Base-by-base conservation (phyloP, 208 protist genomes). In the Trypanosoma brucei region DNA sequence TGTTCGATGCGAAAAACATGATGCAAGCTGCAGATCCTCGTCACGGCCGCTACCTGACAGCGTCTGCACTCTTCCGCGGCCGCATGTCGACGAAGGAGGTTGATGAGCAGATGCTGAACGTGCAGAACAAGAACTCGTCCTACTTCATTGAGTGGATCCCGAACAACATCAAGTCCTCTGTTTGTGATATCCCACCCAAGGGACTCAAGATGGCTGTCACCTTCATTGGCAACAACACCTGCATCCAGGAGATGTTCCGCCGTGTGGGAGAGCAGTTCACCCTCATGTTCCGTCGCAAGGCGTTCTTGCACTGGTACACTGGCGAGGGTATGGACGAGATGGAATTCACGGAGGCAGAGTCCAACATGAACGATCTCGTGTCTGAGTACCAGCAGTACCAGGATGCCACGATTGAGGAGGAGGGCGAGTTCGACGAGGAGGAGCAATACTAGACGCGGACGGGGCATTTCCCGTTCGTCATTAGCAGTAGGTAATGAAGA, bases 281-380 rank as follows among this genome's bases (percentile, higher is more conserved):
- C 38, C 80, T 81, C 65, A 99, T 99, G 98, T 99, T 99, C 89
- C 81, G 86, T 64, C 78, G 95, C 68, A 99, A 98, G 84, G 98
- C 98, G 62, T 99, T 99, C 92, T 83, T 99, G 38, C 98, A 99
- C 88, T 99, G 98, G 98, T 99, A 99, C 90, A 98, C 96, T 52
- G 93, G 94, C 50, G 97, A 98, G 83, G 86, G 86, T 54, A 93
- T 93, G 86, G 83, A 93, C 68, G 84, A 91, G 72, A 87, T 86
- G 75, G 86, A 91, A 72, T 93, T 93, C 72, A 82, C 89, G 30
- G 96, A 98, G 81, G 92, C 93, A 33, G 91, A 96, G 75, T 93
- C 84, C 61, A 96, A 98, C 83, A 93, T 98, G 78, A 94, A 91
- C 82, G 96, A 97, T 63, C 80, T 98, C 52, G 84, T 94, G 34